phyloP scores from a whole-genome alignment of 164 flowering plant genomes.

The Vitis rotundifolia region DNA sequence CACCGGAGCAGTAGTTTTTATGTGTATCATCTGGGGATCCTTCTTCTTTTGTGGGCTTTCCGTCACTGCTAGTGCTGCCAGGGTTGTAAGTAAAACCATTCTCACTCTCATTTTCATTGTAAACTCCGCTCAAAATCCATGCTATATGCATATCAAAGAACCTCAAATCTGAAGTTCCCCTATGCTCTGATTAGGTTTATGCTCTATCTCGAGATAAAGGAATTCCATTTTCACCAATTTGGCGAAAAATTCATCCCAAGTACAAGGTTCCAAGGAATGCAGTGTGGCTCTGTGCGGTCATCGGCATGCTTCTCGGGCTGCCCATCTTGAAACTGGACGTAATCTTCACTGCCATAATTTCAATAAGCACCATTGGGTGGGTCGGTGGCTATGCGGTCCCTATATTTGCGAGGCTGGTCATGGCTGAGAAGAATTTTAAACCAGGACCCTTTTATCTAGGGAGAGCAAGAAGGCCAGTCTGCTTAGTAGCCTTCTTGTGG shows the following conservation, averaged over 20 bases:
- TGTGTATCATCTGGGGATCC: slow-evolving; percentile 29
- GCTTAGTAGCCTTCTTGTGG: slow-evolving; percentile 34
- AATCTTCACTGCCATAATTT: slow-evolving; percentile 31
- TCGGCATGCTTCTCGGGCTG: slow-evolving; percentile 27
- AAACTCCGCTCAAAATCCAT: too few relatives aligned
- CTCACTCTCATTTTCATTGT: not conserved
- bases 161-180: too few relatives aligned
- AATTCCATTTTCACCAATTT: slow-evolving; percentile 29
- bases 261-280: slow-evolving; percentile 34
- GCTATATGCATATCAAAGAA: too few relatives aligned
- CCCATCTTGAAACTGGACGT: slow-evolving; percentile 35
- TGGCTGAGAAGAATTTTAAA: slow-evolving; percentile 28
- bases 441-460: slow-evolving; percentile 39
- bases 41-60: slow-evolving; percentile 37
- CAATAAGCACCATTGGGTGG: slow-evolving; percentile 31
- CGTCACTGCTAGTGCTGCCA: slow-evolving; percentile 27
- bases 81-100: slow-evolving; percentile 22
- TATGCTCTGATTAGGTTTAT: slow-evolving; percentile 21
- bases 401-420: slow-evolving; percentile 32
- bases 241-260: slow-evolving; percentile 30
- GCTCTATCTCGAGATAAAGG: slow-evolving; percentile 35
- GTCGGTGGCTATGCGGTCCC: slow-evolving; percentile 34
- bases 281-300: slow-evolving; percentile 33
- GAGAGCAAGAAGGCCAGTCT: slow-evolving; percentile 29
- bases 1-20: slow-evolving; percentile 27